These are phyloP conservation scores for Trichoderma citrinoviride DNA, from an alignment of 2,329 filamentous ascomycete genomes.

Conservation along the genomic window DNA sequence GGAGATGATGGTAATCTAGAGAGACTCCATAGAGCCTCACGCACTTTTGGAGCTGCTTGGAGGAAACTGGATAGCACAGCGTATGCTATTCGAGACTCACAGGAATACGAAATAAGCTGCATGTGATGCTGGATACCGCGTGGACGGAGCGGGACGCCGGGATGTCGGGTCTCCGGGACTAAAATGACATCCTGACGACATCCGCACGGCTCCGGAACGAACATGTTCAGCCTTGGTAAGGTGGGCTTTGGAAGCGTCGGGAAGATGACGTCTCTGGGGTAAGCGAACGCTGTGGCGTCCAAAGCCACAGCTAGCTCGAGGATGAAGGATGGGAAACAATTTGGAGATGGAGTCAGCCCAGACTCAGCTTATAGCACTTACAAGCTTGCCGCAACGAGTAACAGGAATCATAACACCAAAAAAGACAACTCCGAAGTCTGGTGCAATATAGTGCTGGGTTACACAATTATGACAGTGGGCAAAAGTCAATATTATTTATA, in stretches of 20 bases:
- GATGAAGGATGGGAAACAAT: background rate
- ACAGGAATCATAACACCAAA: background rate
- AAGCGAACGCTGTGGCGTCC: background rate
- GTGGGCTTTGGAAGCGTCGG: background rate
- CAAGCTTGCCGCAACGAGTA: background rate
- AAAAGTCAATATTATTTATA: conserved; percentile 4
- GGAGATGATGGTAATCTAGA: background rate
- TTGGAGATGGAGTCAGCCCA: background rate
- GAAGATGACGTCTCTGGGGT: background rate
- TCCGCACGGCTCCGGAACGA: background rate
- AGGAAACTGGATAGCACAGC: background rate
- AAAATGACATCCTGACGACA: conserved; percentile 1
- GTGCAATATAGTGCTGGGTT: background rate
- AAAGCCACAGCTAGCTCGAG: conserved; percentile 4
- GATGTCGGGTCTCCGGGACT: background rate
- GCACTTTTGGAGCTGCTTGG: background rate
- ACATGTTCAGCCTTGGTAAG: background rate
- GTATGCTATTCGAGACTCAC: background rate
- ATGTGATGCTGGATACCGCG: background rate
- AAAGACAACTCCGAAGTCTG: background rate
- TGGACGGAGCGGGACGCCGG: conserved; percentile 1
- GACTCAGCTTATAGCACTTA: conserved; percentile 7
- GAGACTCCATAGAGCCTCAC: background rate
- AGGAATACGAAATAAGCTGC: background rate
- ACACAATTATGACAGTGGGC: background rate